A percentile compares a stretch with the other conserved stretches of the same genome.
phyloP scores from a whole-genome alignment of 2,329 filamentous ascomycete genomes.

The Colletotrichum incanum region DNA sequence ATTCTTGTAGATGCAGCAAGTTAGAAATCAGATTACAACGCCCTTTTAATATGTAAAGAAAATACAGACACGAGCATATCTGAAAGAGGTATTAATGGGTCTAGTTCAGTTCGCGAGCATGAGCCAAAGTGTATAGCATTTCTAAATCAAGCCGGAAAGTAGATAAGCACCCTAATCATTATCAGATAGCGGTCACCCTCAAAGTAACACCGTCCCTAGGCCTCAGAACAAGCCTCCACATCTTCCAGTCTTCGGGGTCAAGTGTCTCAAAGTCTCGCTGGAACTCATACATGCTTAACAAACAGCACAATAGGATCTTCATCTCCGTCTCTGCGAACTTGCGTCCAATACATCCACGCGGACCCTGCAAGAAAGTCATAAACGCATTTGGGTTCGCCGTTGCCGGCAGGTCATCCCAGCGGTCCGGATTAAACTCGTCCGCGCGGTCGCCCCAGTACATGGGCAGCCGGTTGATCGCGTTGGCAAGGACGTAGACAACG shows the following conservation, averaged over 20 bases:
- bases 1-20: background rate
- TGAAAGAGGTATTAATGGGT: too few species aligned
- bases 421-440: slow-evolving; percentile 59
- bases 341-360: slow-evolving; percentile 50
- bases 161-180: background rate
- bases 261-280: slow-evolving; percentile 52
- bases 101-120: too few species aligned
- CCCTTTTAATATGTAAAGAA: too few species aligned
- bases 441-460: slow-evolving; percentile 59
- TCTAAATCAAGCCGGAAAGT: background rate
- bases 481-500: slow-evolving; percentile 59
- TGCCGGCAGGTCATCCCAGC: slow-evolving; percentile 57
- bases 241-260: slow-evolving; percentile 63
- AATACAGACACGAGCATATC: too few species aligned
- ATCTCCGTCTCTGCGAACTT: slow-evolving; percentile 53
- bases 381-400: slow-evolving; percentile 55
- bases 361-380: slow-evolving; percentile 53
- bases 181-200: slow-evolving; percentile 49
- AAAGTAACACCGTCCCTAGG: slow-evolving; percentile 60
- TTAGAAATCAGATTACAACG: background rate
- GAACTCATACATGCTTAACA: slow-evolving; percentile 54
- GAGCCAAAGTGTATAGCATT: background rate
- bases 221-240: slow-evolving; percentile 63
- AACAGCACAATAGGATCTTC: slow-evolving; percentile 53
- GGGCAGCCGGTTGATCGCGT: slow-evolving; percentile 58